phyloP scores from a whole-genome alignment of 805 yeast genomes.

The Jamesozyma rosinii region DNA sequence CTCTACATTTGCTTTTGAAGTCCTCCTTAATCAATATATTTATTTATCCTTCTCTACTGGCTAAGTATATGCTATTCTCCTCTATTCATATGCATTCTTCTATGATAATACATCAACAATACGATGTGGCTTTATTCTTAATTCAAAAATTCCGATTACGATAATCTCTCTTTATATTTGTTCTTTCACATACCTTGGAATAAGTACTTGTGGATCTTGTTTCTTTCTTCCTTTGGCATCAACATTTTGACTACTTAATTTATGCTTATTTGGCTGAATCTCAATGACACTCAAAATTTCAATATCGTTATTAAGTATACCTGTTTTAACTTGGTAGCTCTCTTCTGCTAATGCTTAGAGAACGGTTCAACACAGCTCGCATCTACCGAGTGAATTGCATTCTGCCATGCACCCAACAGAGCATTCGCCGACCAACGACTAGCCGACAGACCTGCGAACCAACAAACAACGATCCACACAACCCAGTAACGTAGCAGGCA shows the following conservation, averaged over 20 bases:
- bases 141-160: not conserved
- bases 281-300: no score
- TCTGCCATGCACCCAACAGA: not conserved
- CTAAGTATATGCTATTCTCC: no score
- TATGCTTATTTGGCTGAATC: conserved; percentile 10
- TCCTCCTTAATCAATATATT: no score
- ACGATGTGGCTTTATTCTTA: not conserved
- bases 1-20: no score
- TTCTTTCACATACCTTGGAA: conserved; percentile 76
- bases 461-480: no score
- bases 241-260: conserved; percentile 56
- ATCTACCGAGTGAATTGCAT: not conserved
- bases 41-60: no score
- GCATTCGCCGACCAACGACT: not conserved
- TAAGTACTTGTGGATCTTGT: conserved; percentile 97
- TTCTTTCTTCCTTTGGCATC: conserved; percentile 99
- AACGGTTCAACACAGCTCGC: not conserved
- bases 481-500: no score
- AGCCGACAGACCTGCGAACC: not conserved
- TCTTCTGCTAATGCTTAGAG: not conserved
- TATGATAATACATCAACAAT: no score
- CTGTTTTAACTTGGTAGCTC: no score
- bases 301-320: no score
- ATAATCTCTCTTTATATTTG: not conserved
- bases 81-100: no score